Evolutionary conservation across 768 basidiomycete species (phyloP).

Genomic region (Tricholoma saponaceum): DNA sequence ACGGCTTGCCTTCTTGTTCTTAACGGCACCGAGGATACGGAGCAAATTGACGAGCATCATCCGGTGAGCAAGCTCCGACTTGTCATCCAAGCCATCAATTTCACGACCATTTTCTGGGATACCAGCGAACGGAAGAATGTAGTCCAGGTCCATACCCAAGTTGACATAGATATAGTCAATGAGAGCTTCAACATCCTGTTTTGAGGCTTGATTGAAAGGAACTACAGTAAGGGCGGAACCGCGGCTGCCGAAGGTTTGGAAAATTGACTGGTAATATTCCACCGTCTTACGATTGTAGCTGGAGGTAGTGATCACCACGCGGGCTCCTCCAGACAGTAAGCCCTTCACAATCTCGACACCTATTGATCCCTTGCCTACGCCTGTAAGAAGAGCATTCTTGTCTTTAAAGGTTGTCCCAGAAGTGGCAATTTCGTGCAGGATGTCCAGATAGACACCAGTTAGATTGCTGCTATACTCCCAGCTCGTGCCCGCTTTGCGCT

Average conservation of each 20-base stretch:
- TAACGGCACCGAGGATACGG: constrained; percentile 94
- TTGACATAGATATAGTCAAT: constrained; percentile 98
- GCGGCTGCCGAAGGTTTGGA: constrained; percentile 90
- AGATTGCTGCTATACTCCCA: constrained; percentile 99
- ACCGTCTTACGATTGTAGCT: constrained; percentile 94
- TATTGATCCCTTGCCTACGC: constrained; percentile 97
- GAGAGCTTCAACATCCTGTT: constrained; percentile 96
- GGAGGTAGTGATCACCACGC: constrained; percentile 96
- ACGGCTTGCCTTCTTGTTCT: constrained; percentile 95
- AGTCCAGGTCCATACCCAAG: constrained; percentile 95
- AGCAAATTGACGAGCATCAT: constrained; percentile 98
- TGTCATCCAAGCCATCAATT: constrained; percentile 95
- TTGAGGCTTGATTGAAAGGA: constrained; percentile 98
- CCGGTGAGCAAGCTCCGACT: constrained; percentile 95
- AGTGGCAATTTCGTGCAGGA: constrained; percentile 96
- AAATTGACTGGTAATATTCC: constrained; percentile 98
- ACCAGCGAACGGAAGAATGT: constrained; percentile 97
- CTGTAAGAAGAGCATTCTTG: constrained; percentile 97
- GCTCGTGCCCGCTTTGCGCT: constrained; percentile 89
- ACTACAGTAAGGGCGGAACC: constrained; percentile 98
- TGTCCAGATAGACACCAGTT: constrained; percentile 92
- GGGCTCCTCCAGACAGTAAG: constrained; percentile 92
- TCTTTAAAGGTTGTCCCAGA: constrained; percentile 98
- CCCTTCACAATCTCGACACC: constrained; percentile 98
- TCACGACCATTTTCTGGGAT: constrained; percentile 98